A percentile compares a stretch with the other conserved stretches of the same genome.
These are phyloP conservation scores for Lipomyces sp. DNA, from an alignment of 805 yeast genomes.

Conservation along the genomic window DNA sequence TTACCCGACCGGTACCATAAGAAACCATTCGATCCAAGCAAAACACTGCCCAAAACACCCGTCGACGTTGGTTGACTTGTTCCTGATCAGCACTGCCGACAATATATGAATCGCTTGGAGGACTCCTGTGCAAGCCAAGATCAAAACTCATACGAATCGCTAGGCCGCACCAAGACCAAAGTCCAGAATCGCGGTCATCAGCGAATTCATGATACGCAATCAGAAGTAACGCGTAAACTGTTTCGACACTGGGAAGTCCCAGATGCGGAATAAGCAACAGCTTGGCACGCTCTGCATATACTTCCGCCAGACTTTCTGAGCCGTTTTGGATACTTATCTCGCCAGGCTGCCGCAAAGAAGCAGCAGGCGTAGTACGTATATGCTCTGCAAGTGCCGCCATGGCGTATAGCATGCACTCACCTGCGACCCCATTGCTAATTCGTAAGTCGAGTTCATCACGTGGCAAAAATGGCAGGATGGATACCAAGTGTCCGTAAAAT, in stretches of 20 bases:
- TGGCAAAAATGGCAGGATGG: conserved; percentile 31
- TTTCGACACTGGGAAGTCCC: conserved; percentile 33
- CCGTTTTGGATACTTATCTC: neutral
- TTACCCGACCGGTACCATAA: conserved; percentile 33
- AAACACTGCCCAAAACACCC: conserved; percentile 34
- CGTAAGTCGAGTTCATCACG: conserved; percentile 28
- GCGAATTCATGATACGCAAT: conserved; percentile 35
- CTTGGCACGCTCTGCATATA: conserved; percentile 33
- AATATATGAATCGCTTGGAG: neutral
- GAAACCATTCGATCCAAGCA: conserved; percentile 33
- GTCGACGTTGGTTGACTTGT: conserved; percentile 20
- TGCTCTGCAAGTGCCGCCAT: conserved; percentile 33
- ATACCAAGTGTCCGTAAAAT: conserved; percentile 29
- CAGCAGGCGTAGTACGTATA: conserved; percentile 7
- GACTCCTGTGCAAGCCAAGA: conserved; percentile 32
- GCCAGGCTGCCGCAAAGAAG: conserved; percentile 1
- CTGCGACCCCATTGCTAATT: conserved; percentile 27
- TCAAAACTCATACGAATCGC: conserved; percentile 36
- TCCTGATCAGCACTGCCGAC: conserved; percentile 10
- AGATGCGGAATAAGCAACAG: conserved; percentile 31
- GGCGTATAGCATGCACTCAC: conserved; percentile 32
- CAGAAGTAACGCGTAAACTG: conserved; percentile 32
- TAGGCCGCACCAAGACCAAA: conserved; percentile 36
- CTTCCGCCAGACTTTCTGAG: conserved; percentile 24
- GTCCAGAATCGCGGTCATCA: conserved; percentile 34